Evolutionary conservation across 192 early-diverging fungal genomes (phyloP).

Genomic region (Podila epigama): DNA sequence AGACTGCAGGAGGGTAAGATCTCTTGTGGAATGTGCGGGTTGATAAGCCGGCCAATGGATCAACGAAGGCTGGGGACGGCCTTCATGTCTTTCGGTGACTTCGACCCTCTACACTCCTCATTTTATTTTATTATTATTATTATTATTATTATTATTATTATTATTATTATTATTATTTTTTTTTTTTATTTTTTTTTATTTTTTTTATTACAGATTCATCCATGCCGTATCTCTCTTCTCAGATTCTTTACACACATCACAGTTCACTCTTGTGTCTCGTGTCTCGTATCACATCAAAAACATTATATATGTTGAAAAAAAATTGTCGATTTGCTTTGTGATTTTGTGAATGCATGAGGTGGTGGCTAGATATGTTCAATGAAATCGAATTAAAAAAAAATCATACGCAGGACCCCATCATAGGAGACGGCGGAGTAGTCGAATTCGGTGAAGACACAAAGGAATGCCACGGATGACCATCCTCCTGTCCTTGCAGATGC

Average conservation of each 20-base stretch:
- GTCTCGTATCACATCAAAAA: too few relatives aligned
- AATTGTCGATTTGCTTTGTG: too few relatives aligned
- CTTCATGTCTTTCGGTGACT: slow-evolving; percentile 38
- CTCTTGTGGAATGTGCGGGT: slow-evolving; percentile 8
- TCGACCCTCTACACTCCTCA: slow-evolving; percentile 15
- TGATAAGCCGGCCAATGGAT: slow-evolving; percentile 45
- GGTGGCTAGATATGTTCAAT: not conserved
- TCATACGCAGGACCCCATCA: slow-evolving; percentile 3
- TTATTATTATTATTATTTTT: too few relatives aligned
- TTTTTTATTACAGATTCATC: too few relatives aligned
- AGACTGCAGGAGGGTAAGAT: slow-evolving; percentile 4
- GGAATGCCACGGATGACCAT: slow-evolving; percentile 30
- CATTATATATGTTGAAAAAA: too few relatives aligned
- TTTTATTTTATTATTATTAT: not conserved
- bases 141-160: too few relatives aligned
- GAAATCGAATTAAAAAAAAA: not conserved
- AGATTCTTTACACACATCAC: too few relatives aligned
- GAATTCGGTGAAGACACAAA: slow-evolving; percentile 49
- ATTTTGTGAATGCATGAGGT: too few relatives aligned
- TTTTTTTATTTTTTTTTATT: too few relatives aligned
- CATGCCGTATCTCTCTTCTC: too few relatives aligned
- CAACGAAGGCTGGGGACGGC: slow-evolving; percentile 33
- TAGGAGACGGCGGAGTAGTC: slow-evolving; percentile 40
- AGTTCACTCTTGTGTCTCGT: too few relatives aligned
- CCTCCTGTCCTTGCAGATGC: slow-evolving; percentile 34